Evolutionary conservation across 352 stramenopile species (phyloP).

Genomic region (Pythium aristosporum): DNA sequence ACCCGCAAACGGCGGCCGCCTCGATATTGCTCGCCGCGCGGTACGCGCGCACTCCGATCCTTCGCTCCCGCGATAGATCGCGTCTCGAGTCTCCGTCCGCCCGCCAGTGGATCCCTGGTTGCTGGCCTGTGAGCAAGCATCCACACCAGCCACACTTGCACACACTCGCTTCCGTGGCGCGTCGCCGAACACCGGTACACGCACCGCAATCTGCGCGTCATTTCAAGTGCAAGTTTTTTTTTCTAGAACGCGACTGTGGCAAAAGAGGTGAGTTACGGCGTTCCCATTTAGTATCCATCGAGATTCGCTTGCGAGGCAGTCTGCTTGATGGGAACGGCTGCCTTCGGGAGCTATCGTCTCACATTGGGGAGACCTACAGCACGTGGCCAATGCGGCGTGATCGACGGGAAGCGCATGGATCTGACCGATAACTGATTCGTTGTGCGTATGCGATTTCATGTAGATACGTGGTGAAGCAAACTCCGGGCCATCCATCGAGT

Average conservation of each 20-base stretch:
- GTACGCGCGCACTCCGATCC: constrained; percentile 25
- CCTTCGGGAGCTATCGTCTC: background rate
- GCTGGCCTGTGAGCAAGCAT: background rate
- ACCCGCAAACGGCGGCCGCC: constrained; percentile 14
- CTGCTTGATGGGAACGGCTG: background rate
- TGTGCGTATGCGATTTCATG: constrained; percentile 9
- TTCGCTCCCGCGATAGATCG: constrained; percentile 7
- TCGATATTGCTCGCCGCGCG: background rate
- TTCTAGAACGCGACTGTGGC: background rate
- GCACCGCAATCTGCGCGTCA: background rate
- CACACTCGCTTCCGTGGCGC: background rate
- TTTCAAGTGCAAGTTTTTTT: background rate
- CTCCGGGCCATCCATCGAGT: background rate
- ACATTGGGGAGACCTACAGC: background rate
- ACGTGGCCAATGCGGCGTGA: background rate
- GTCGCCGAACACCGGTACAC: constrained; percentile 1
- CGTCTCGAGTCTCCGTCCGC: background rate
- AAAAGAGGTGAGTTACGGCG: background rate
- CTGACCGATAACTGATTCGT: background rate
- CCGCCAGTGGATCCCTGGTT: background rate
- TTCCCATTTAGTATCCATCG: background rate
- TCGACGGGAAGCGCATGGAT: background rate
- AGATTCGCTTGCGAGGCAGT: background rate
- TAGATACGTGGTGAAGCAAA: background rate
- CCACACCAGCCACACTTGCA: background rate